Evolutionary conservation across 1,139 yeast species (phyloP), one percentile per base, ranked within the genome.

Genomic region (Hemisphaericaspora subhashii): DNA sequence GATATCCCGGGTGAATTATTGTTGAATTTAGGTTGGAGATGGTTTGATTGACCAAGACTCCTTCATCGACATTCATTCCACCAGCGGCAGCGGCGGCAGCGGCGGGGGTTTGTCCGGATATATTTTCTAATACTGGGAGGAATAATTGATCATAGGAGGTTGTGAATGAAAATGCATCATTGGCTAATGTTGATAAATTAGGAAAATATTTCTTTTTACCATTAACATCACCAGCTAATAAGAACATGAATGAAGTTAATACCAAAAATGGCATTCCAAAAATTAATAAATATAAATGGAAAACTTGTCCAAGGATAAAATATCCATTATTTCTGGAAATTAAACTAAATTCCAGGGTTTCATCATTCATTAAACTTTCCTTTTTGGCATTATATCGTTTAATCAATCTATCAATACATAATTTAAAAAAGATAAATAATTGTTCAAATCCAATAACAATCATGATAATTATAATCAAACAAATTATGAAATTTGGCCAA

Each of bases 211-310:
- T 37, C 18, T 38, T 42, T 37, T 41, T 43, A 27, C 50, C 50
- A 33, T 46, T 48, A 9, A 47, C 31, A 20, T 45, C 45, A 8
- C 43, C 55, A 6, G 65, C 58, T 6, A 53, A 40, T 41, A 51
- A 45, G 52, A 75, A 63, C 49, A 72, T 56, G 44, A 58, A 73
- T 2, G 68, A 50, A 0, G 78, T 64, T 27, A 73, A 51, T 0
- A 73, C 59, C 38, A 77, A 56, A 37, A 76, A 71, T 2, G 83
- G 82, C 33, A 66, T 58, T 0, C 72, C 72, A 50, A 72, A 72
- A 2, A 62, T 44, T 22, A 55, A 47, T 46, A 74, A 52, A 40
- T 66, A 68, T 24, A 62, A 54, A 36, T 59, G 57, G 3, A 70
- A 44, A 1, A 61, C 38, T 22, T 63, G 57, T 2, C 80, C 79